These are phyloP conservation scores for Pouteria glomerata DNA, from an alignment of 148 eudicot genomes.

Conservation along the genomic window DNA sequence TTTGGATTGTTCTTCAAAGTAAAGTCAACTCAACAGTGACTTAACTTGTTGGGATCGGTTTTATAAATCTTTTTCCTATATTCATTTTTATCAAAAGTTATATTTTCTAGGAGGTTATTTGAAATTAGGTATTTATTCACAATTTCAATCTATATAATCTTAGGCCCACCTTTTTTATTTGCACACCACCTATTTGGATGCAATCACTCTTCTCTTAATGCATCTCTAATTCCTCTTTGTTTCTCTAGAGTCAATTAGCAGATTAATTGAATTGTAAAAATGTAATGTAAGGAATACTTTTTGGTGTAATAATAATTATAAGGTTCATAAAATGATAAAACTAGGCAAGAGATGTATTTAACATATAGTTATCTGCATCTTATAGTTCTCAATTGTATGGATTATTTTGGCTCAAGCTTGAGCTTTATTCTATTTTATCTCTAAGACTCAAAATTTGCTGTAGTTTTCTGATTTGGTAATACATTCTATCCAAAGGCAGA, in stretches of 20 bases:
- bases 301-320: background rate
- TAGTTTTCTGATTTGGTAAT: background rate
- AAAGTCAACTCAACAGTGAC: too few relatives aligned
- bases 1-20: background rate
- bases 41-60: too few relatives aligned
- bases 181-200: too few relatives aligned
- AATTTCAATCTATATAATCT: too few relatives aligned
- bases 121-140: too few relatives aligned
- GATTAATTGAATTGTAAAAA: background rate
- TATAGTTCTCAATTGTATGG: background rate
- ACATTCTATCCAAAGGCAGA: conserved; percentile 29
- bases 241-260: too few relatives aligned
- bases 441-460: background rate
- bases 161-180: too few relatives aligned
- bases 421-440: background rate
- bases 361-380: background rate
- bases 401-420: background rate
- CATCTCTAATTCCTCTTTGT: too few relatives aligned
- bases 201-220: too few relatives aligned
- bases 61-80: too few relatives aligned
- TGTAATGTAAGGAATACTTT: background rate
- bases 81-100: too few relatives aligned
- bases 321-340: background rate
- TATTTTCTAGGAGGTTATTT: too few relatives aligned
- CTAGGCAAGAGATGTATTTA: background rate